Conservation (phyloP, 352 stramenopile species). For the Phytophthora nicotianae region DNA sequence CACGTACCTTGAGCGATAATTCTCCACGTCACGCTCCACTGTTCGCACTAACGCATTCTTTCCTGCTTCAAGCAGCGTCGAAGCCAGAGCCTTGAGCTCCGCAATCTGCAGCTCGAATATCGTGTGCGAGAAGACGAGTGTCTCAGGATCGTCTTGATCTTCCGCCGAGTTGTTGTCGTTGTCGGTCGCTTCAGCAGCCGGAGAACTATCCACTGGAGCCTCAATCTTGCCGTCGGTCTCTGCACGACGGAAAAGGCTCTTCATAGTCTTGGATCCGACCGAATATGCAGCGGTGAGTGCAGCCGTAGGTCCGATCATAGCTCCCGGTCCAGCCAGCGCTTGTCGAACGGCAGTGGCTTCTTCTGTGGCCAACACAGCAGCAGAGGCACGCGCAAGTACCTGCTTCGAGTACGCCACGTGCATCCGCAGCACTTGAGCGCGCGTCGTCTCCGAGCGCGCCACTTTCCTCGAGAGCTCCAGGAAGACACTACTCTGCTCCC, state of each 20-base stretch:
- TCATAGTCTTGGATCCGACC: slow-evolving; percentile 74
- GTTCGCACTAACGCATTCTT: slow-evolving; percentile 32
- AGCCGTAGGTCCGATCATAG: slow-evolving; percentile 74
- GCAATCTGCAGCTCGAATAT: slow-evolving; percentile 71
- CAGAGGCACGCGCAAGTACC: slow-evolving; percentile 54
- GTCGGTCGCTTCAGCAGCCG: slow-evolving; percentile 14
- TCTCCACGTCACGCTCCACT: slow-evolving; percentile 39
- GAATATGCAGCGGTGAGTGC: slow-evolving; percentile 77
- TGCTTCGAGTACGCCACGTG: slow-evolving; percentile 64
- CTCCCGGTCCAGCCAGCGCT: slow-evolving; percentile 65
- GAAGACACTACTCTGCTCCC: slow-evolving; percentile 75
- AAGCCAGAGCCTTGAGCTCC: slow-evolving; percentile 46
- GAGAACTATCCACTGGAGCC: slow-evolving; percentile 17
- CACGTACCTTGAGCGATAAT: slow-evolving; percentile 38
- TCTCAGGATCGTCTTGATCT: slow-evolving; percentile 51
- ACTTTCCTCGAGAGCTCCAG: slow-evolving; percentile 69
- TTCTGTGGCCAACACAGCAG: slow-evolving; percentile 63
- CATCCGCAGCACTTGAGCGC: slow-evolving; percentile 62
- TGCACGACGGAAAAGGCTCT: slow-evolving; percentile 59
- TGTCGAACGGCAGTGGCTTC: slow-evolving; percentile 74
- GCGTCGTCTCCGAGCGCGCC: slow-evolving; percentile 56
- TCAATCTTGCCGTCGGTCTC: slow-evolving; percentile 28
- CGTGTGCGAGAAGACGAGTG: slow-evolving; percentile 67
- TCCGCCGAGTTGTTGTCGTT: slow-evolving; percentile 17
- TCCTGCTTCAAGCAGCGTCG: slow-evolving; percentile 35